These are phyloP conservation scores for Chytriomyces sp. DNA, from an alignment of 192 early-diverging fungal genomes.

Conservation along the genomic window DNA sequence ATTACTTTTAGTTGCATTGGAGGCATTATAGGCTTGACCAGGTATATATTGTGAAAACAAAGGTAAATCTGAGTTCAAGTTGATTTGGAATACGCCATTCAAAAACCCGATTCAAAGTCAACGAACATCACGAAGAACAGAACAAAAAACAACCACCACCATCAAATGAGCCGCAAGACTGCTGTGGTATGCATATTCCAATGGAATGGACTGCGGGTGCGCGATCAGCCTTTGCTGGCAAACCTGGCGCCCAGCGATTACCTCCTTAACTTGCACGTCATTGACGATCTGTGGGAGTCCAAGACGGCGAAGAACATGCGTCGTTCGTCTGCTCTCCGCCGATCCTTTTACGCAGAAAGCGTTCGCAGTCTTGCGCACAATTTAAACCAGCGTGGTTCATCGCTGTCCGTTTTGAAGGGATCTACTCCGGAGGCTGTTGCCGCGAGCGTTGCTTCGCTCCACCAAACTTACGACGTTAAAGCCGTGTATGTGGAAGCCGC, in stretches of 20 bases:
- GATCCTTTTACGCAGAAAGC: neutral
- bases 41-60: no score
- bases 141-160: neutral
- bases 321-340: neutral
- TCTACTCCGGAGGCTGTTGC: neutral
- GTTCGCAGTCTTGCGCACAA: neutral
- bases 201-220: constrained; percentile 12
- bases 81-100: no score
- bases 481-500: neutral
- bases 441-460: neutral
- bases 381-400: neutral
- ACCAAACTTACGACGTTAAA: neutral
- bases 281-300: neutral
- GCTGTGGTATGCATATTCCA: neutral
- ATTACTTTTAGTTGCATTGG: no score
- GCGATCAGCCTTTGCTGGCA: constrained; percentile 23
- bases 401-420: neutral
- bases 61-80: no score
- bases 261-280: neutral
- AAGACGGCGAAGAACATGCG: neutral
- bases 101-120: neutral
- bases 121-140: neutral
- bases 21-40: no score
- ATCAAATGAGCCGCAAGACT: neutral
- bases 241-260: constrained; percentile 9